Evolutionary conservation across 352 stramenopile species (phyloP).

Genomic region (Phytophthora palmivora): DNA sequence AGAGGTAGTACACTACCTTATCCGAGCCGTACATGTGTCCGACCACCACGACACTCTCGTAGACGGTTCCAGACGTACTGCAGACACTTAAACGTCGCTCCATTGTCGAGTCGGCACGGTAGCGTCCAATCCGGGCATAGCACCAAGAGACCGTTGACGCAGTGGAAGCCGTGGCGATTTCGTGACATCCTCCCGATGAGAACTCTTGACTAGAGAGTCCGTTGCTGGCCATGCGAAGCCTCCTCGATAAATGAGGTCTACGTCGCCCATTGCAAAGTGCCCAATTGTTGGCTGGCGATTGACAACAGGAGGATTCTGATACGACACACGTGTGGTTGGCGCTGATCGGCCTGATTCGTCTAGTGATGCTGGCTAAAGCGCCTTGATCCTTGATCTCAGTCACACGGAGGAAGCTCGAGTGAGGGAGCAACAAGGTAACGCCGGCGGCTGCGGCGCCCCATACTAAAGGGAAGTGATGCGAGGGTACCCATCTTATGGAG

Average conservation of each 20-base stretch:
- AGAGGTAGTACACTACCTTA: slow-evolving; percentile 78
- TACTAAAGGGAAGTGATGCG: slow-evolving; percentile 2
- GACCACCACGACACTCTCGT: slow-evolving; percentile 79
- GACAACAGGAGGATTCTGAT: slow-evolving; percentile 25
- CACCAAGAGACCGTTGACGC: slow-evolving; percentile 40
- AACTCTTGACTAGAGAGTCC: slow-evolving; percentile 1
- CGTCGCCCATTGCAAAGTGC: slow-evolving; percentile 30
- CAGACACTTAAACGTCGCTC: slow-evolving; percentile 64
- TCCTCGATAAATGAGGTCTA: slow-evolving; percentile 19
- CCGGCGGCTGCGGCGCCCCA: slow-evolving; percentile 17
- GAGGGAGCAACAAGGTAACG: slow-evolving; percentile 26
- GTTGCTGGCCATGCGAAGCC: slow-evolving; percentile 13
- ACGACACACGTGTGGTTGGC: slow-evolving; percentile 19
- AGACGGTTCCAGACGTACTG: slow-evolving; percentile 72
- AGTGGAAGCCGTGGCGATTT: slow-evolving; percentile 26
- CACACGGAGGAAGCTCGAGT: slow-evolving; percentile 26
- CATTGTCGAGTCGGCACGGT: slow-evolving; percentile 40
- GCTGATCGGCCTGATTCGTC: slow-evolving; percentile 22
- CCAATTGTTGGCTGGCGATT: neutral
- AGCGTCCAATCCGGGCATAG: slow-evolving; percentile 31
- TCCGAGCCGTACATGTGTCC: slow-evolving; percentile 66
- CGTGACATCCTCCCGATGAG: slow-evolving; percentile 15
- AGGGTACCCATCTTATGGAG: slow-evolving; percentile 26
- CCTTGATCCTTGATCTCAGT: slow-evolving; percentile 9
- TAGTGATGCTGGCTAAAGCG: neutral